These are phyloP conservation scores for Euryodendron excelsum DNA, from an alignment of 148 eudicot species.

Conservation along the genomic window DNA sequence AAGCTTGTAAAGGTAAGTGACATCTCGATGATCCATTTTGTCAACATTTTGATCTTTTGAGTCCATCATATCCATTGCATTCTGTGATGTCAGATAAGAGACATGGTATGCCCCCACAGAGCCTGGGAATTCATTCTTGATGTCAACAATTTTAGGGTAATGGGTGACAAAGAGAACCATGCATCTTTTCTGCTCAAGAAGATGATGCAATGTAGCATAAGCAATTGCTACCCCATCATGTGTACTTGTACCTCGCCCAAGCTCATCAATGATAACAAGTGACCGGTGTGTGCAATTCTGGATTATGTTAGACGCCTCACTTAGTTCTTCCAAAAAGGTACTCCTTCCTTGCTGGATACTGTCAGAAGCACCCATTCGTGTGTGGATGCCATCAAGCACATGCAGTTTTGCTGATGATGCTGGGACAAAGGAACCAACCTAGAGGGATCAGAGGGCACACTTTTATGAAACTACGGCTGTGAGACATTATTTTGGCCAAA, in stretches of 20 bases:
- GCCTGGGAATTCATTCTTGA: slow-evolving; percentile 68
- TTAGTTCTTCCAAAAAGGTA: slow-evolving; percentile 92
- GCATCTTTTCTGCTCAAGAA: slow-evolving; percentile 66
- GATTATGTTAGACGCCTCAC: slow-evolving; percentile 81
- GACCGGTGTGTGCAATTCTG: slow-evolving; percentile 62
- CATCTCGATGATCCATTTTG: slow-evolving; percentile 43
- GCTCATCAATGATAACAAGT: slow-evolving; percentile 86
- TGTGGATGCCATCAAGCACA: slow-evolving; percentile 77
- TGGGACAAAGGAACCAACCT: slow-evolving; percentile 98
- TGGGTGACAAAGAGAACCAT: slow-evolving; percentile 90
- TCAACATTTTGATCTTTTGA: slow-evolving; percentile 15
- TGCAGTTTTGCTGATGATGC: slow-evolving; percentile 76
- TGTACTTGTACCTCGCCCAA: slow-evolving; percentile 97
- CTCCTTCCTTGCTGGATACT: slow-evolving; percentile 91
- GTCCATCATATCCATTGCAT: slow-evolving; percentile 6
- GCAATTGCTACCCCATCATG: slow-evolving; percentile 99
- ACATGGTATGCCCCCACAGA: slow-evolving; percentile 84
- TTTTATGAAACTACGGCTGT: slow-evolving; percentile 6
- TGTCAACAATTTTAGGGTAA: slow-evolving; percentile 79
- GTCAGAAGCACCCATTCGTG: slow-evolving; percentile 98
- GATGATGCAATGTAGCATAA: slow-evolving; percentile 82
- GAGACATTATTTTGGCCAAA: background rate
- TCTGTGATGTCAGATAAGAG: slow-evolving; percentile 66
- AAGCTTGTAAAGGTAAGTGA: slow-evolving; percentile 88
- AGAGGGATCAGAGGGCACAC: slow-evolving; percentile 19